Conservation (phyloP, 1,139 yeast species). For the Suhomyces choctaworum region DNA sequence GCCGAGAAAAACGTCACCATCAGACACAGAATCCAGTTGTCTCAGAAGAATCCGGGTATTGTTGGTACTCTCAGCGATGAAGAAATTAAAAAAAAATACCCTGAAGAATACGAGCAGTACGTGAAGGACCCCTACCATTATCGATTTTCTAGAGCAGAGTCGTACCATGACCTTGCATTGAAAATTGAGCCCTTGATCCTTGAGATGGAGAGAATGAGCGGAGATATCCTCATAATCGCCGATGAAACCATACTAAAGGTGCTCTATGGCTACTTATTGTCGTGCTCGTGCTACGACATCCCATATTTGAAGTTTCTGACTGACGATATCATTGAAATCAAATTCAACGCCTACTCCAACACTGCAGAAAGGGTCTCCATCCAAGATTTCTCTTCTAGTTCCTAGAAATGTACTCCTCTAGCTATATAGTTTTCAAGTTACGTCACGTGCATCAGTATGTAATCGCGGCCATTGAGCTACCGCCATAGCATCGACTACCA, state of each 20-base stretch:
- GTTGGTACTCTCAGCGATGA: conserved; percentile 66
- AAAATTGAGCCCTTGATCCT: conserved; percentile 89
- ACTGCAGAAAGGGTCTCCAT: conserved; percentile 53
- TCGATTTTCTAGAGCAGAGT: conserved; percentile 88
- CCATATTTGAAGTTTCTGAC: conserved; percentile 77
- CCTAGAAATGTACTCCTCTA: not conserved
- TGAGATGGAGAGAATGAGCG: conserved; percentile 89
- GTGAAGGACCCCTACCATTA: conserved; percentile 85
- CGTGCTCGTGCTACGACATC: conserved; percentile 82
- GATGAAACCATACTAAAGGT: conserved; percentile 90
- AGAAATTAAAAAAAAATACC: conserved; percentile 59
- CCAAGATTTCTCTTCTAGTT: conserved; percentile 13
- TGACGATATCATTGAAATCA: conserved; percentile 81
- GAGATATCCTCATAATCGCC: conserved; percentile 86
- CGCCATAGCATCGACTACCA: not conserved
- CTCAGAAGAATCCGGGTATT: conserved; percentile 90
- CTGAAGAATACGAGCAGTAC: conserved; percentile 69
- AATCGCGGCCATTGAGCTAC: not conserved
- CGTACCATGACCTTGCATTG: conserved; percentile 93
- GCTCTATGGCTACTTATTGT: conserved; percentile 91
- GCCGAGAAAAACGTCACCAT: conserved; percentile 54
- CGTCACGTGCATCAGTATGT: not conserved
- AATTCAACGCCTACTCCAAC: conserved; percentile 86
- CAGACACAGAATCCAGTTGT: conserved; percentile 76
- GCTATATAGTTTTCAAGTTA: not conserved